Base-by-base conservation (phyloP, 495 filamentous ascomycete genomes). In the Aspergillus taichungensis region DNA sequence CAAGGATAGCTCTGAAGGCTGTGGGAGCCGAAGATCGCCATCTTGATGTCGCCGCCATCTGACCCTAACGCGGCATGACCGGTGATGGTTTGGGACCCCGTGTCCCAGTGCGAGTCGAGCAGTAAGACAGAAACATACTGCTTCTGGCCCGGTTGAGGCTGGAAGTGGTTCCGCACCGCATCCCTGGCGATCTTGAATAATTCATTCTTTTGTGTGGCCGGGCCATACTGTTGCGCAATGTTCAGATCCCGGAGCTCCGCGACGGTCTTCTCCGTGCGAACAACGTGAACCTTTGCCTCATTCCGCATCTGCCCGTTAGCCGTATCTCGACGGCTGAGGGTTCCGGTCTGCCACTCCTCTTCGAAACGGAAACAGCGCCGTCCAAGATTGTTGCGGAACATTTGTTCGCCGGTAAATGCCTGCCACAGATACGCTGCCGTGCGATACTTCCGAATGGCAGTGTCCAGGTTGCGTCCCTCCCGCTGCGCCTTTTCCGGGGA, bases 371-470 rank as follows among this genome's bases (percentile, higher is more conserved):
- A 95, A 37, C 80, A 85, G 14, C 90, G 77, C 24, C 90, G 76
- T 3, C 88, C 88, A 42, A 95, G 76, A 37, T 80, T 82, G 61
- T 91, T 84, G 46, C 88, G 85, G 61, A 77, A 83, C 89, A 95
- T 95, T 59, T 96, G 88, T 57, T 95, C 88, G 9, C 85, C 87
- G 0, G 90, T 96, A 56, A 92, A 95, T 6, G 88, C 87, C 60
- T 95, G 90, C 90, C 90, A 96, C 3, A 96, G 73, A 59, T 95
- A 94, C 12, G 88, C 89, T 14, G 88, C 82, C 80, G 88, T 94
- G 43, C 88, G 77, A 55, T 87, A 94, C 62, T 95, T 95, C 45
- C 77, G 75, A 51, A 92, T 75, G 0, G 90, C 90, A 9, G 73
- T 79, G 3, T 91, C 84, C 29, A 95, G 55, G 2, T 75, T 77